phyloP scores from a whole-genome alignment of 2,329 filamentous ascomycete genomes.

The Exserohilum rostratum region DNA sequence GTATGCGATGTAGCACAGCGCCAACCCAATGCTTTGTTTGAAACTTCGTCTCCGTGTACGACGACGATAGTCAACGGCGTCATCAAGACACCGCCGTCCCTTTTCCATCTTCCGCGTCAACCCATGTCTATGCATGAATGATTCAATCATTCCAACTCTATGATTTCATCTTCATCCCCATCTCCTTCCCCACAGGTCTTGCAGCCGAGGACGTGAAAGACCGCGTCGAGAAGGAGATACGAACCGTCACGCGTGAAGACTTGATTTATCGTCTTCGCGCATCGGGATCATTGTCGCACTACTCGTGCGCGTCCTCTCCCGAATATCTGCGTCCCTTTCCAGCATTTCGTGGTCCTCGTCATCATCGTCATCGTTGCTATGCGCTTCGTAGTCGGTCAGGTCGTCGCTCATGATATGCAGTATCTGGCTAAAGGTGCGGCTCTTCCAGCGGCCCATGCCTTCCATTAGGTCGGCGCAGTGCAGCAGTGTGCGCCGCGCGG shows the following conservation, averaged over 20 bases:
- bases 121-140: background rate
- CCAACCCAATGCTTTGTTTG: background rate
- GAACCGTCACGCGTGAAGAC: slow-evolving; percentile 31
- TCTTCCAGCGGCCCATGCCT: slow-evolving; percentile 59
- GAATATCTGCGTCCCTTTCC: background rate
- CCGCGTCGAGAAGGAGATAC: slow-evolving; percentile 26
- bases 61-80: no score
- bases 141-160: no score
- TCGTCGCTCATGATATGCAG: slow-evolving; percentile 63
- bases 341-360: background rate
- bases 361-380: slow-evolving; percentile 13
- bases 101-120: background rate
- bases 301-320: background rate
- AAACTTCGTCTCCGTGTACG: no score
- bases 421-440: slow-evolving; percentile 58
- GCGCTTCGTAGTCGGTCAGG: slow-evolving; percentile 45
- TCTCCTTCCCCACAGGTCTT: slow-evolving; percentile 37
- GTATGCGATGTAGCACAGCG: background rate
- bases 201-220: slow-evolving; percentile 31
- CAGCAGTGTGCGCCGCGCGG: slow-evolving; percentile 58
- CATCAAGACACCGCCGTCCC: background rate
- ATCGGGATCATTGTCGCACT: background rate
- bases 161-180: slow-evolving; percentile 1
- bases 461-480: slow-evolving; percentile 61
- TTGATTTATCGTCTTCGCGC: background rate